Evolutionary conservation across 1,139 yeast species (phyloP).

Genomic region (Geotrichum cucujoidarum): DNA sequence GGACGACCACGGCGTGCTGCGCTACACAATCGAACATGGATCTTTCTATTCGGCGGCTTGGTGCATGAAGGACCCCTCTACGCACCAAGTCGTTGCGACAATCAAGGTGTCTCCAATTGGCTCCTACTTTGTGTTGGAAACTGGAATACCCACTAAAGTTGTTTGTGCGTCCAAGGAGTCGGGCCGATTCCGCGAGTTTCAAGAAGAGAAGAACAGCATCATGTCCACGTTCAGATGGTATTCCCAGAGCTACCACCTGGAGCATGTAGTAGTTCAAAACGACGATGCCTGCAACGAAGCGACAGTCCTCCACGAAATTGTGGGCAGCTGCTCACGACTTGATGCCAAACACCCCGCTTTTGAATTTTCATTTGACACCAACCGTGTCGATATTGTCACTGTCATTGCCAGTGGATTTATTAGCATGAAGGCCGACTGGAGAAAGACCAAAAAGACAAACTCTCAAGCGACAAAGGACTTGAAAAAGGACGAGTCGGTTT

Average conservation of each 20-base stretch:
- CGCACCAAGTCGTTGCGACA: conserved; percentile 3
- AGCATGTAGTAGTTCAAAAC: conserved; percentile 6
- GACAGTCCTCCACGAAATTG: conserved; percentile 6
- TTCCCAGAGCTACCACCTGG: conserved; percentile 10
- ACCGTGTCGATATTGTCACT: conserved; percentile 5
- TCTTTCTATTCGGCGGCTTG: conserved; percentile 6
- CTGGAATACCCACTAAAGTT: background rate
- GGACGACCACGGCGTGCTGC: background rate
- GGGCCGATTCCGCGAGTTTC: conserved; percentile 12
- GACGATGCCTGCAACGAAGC: background rate
- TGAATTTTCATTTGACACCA: conserved; percentile 7
- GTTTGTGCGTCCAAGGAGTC: conserved; percentile 1
- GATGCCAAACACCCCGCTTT: conserved; percentile 2
- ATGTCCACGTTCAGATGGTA: conserved; percentile 10
- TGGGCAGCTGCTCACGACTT: conserved; percentile 10
- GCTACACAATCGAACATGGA: conserved; percentile 5
- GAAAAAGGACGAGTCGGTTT: conserved; percentile 5
- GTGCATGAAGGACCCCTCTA: conserved; percentile 2
- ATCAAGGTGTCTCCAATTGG: conserved; percentile 3
- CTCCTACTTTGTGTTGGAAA: background rate
- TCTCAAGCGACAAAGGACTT: conserved; percentile 11
- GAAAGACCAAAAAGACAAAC: conserved; percentile 6
- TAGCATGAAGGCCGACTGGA: conserved; percentile 13
- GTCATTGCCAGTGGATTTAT: conserved; percentile 13
- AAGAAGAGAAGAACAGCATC: background rate